Evolutionary conservation across 371 early-diverging fungal genomes (phyloP), one percentile per base, ranked within the genome.

Genomic region (Actinomortierella wolfii): DNA sequence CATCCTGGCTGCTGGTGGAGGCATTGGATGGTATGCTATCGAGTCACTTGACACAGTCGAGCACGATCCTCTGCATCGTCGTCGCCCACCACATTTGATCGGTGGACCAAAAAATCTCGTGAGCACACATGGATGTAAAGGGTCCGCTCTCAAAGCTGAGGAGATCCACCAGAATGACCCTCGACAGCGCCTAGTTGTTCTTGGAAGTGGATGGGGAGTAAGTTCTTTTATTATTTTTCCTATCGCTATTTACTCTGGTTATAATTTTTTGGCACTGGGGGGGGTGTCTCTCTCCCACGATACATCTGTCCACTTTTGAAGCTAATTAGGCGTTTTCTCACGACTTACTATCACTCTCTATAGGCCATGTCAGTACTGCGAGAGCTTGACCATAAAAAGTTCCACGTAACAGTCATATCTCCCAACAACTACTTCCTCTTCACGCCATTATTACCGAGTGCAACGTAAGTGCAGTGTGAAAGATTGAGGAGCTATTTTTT

Each of bases 371-470:
- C 78, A 53, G 81, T 74, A 49, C 77, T 85, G 60, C 88, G 77
- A 51, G 83, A 81, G 29, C 59, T 95, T 41, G 88, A 91, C 45
- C 83, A 80, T 34, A 81, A 80, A 49, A 77, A 83, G 41, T 95
- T 92, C 67, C 87, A 94, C 61, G 91, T 94, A 15, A 82, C 86
- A 0, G 77, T 93, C 15, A 77, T 93, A 0, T 88, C 89, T 6
- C 89, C 89, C 18, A 75, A 67, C 65, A 94, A 96, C 77, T 90
- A 94, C 71, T 96, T 94, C 73, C 78, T 92, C 18, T 94, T 96
- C 55, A 95, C 94, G 39, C 92, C 94, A 15, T 74, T 94, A 56
- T 76, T 94, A 40, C 91, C 94, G 15, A 87, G 87, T 61, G 89
- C 87, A 6, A 85, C 90, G 71, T 71, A 61, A 21, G 89, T 82